Evolutionary conservation across 73 alveolate genomes (phyloP), one percentile per base, ranked within the genome.

Genomic region (Symbiodinium pilosum): DNA sequence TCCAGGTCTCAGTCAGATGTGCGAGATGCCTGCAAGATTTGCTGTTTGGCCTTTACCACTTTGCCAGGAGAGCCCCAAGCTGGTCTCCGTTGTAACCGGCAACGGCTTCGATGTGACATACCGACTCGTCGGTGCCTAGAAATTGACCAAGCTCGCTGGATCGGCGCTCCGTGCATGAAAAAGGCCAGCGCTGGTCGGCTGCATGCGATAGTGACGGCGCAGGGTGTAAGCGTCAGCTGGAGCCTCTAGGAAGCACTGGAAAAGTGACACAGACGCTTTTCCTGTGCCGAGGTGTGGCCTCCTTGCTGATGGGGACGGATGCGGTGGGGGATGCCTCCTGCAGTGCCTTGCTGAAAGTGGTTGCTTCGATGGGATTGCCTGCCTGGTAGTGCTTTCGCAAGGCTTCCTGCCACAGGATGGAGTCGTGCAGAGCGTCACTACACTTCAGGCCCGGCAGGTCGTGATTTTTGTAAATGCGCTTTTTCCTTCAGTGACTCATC

Each of bases 11-110:
- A n/a, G n/a, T n/a, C n/a, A n/a, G n/a, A n/a, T n/a, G n/a, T n/a
- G n/a, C n/a, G n/a, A n/a, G n/a, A n/a, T n/a, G n/a, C n/a, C n/a
- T n/a, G n/a, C n/a, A n/a, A n/a, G n/a, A n/a, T n/a, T n/a, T n/a
- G n/a, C n/a, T n/a, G n/a, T n/a, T n/a, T n/a, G n/a, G n/a, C n/a
- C n/a, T n/a, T n/a, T n/a, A n/a, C n/a, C n/a, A n/a, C 73, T 54
- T 30, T 54, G 73, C 73, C 39, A 64, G 81, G 81, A 64, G 81
- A 64, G 81, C 81, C 81, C 81, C 81, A 64, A 28, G 81, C 81
- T 64, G 40, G 81, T 64, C 81, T 64, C 81, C 38, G 38, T 18
- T 4, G 21, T 64, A 32, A 64, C 81, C 38, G 81, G 81, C 39
- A n/a, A 38, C 41, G 81, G 81, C 81, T 64, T 64, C 81, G 81